phyloP scores from a whole-genome alignment of 2,329 filamentous ascomycete species.

The Penicillium sp. region DNA sequence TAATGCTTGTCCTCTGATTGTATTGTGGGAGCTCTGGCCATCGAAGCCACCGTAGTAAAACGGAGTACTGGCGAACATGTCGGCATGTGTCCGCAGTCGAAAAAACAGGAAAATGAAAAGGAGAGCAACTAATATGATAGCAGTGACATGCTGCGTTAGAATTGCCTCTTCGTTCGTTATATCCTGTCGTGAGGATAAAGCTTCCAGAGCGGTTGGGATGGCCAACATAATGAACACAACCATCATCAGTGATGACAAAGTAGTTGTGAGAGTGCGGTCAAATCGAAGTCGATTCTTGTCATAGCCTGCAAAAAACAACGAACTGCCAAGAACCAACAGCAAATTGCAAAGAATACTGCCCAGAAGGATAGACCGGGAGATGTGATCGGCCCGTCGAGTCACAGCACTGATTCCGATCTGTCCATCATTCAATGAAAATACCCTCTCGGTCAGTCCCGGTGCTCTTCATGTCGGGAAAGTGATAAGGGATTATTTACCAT shows the following conservation, averaged over 20 bases:
- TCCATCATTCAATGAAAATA: not conserved
- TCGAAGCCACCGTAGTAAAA: slow-evolving; percentile 2
- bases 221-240: slow-evolving; percentile 23
- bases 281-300: slow-evolving; percentile 22
- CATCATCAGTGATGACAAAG: slow-evolving; percentile 26
- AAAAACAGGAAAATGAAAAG: slow-evolving; percentile 19
- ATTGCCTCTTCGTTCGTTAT: slow-evolving; percentile 12
- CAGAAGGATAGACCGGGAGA: slow-evolving; percentile 84
- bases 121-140: slow-evolving; percentile 14
- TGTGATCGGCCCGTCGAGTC: slow-evolving; percentile 68
- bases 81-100: slow-evolving; percentile 18
- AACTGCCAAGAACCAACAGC: slow-evolving; percentile 58
- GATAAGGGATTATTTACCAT: slow-evolving; percentile 62
- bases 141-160: slow-evolving; percentile 12
- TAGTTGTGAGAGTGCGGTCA: slow-evolving; percentile 23
- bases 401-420: slow-evolving; percentile 67
- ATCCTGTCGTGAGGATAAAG: slow-evolving; percentile 18
- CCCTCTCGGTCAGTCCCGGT: not conserved
- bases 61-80: slow-evolving; percentile 20
- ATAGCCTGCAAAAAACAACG: slow-evolving; percentile 19
- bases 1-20: not conserved
- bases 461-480: not conserved
- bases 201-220: slow-evolving; percentile 21
- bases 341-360: slow-evolving; percentile 85
- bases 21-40: not conserved